phyloP scores from a whole-genome alignment of 495 filamentous ascomycete genomes.

The Hapsidospora chrysogenum region DNA sequence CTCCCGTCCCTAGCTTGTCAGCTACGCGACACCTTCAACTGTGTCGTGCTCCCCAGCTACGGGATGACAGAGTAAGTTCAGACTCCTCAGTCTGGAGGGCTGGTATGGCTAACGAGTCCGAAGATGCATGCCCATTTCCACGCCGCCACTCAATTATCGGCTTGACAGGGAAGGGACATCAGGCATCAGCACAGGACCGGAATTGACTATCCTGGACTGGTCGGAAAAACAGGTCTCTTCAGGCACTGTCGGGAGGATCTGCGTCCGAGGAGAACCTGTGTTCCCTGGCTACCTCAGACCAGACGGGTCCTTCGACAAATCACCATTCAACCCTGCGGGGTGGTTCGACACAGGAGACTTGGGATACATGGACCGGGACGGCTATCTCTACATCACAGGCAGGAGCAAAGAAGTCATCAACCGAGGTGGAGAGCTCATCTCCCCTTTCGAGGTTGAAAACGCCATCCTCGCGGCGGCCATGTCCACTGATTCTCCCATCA shows the following conservation, averaged over 20 bases:
- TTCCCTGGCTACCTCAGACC: constrained; percentile 24
- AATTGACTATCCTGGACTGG: constrained; percentile 20
- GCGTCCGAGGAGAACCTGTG: constrained; percentile 24
- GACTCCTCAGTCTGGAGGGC: no score
- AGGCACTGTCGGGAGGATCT: constrained; percentile 19
- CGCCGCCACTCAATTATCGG: constrained; percentile 20
- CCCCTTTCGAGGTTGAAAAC: constrained; percentile 25
- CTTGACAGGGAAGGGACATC: constrained; percentile 26
- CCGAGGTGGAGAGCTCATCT: constrained; percentile 41
- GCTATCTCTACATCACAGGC: constrained; percentile 40
- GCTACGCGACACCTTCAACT: constrained; percentile 20
- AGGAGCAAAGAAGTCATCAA: constrained; percentile 44
- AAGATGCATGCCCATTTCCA: constrained; percentile 29
- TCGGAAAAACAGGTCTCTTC: constrained; percentile 5
- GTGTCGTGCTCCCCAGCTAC: constrained; percentile 25
- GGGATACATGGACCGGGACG: constrained; percentile 28
- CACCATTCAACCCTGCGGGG: constrained; percentile 19
- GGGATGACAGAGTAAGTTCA: constrained; percentile 26
- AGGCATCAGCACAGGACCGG: constrained; percentile 21
- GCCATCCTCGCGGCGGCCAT: constrained; percentile 13
- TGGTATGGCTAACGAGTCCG: no score
- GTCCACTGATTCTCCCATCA: constrained; percentile 13
- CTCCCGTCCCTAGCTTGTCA: constrained; percentile 20
- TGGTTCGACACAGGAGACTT: constrained; percentile 34
- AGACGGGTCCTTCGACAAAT: constrained; percentile 15